Evolutionary conservation across 345 rosid genomes (phyloP).

Genomic region (Conringia planisiliqua): DNA sequence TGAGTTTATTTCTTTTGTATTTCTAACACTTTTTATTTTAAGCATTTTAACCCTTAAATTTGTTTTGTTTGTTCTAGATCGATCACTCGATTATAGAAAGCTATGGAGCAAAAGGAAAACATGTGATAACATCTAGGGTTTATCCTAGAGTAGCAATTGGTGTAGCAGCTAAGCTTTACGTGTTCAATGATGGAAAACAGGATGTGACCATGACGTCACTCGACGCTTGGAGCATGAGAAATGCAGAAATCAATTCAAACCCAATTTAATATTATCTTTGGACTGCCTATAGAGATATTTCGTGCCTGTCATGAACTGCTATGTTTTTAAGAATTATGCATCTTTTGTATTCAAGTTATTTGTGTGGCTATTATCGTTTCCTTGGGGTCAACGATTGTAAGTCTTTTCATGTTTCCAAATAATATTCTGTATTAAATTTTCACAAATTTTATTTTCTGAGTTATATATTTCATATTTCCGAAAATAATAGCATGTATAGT

Average conservation of each 20-base stretch:
- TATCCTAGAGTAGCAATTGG: slow-evolving; percentile 47
- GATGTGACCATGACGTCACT: slow-evolving; percentile 38
- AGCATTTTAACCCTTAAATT: neutral
- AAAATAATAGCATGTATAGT: too few relatives aligned
- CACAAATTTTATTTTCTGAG: too few relatives aligned
- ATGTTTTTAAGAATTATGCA: too few relatives aligned
- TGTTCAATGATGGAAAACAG: slow-evolving; percentile 48
- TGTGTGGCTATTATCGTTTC: too few relatives aligned
- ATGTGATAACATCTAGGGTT: slow-evolving; percentile 56
- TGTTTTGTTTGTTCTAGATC: slow-evolving; percentile 27
- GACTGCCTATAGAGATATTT: neutral
- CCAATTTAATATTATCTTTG: neutral
- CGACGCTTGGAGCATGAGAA: slow-evolving; percentile 63
- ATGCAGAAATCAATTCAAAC: slow-evolving; percentile 35
- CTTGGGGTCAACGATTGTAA: too few relatives aligned
- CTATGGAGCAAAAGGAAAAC: slow-evolving; percentile 51
- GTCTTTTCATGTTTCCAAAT: too few relatives aligned
- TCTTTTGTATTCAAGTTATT: too few relatives aligned
- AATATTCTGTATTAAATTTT: too few relatives aligned
- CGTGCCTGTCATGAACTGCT: neutral
- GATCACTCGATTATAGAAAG: slow-evolving; percentile 51
- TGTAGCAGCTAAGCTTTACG: slow-evolving; percentile 32
- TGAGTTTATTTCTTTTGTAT: slow-evolving; percentile 13
- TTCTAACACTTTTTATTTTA: neutral
- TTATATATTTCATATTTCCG: too few relatives aligned